Conservation (phyloP, 208 protist genomes). For the Leishmania major region DNA sequence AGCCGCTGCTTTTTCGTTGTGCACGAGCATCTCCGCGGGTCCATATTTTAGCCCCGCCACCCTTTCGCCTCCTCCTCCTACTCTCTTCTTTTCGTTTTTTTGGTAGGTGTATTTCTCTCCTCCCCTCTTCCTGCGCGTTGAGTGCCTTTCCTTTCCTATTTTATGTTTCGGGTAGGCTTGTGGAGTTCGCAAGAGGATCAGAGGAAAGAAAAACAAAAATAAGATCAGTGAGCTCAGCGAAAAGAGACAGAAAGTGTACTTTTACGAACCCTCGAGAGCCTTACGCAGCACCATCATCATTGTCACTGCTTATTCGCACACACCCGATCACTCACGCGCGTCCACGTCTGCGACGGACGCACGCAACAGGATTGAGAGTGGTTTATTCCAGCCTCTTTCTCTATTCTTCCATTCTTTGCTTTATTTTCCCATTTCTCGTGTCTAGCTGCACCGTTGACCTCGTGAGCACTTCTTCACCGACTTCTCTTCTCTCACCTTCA, state of each 20-base stretch:
- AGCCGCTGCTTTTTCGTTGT: not conserved
- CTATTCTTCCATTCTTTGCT: slow-evolving; percentile 4
- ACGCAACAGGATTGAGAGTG: not conserved
- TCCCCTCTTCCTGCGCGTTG: too few species aligned
- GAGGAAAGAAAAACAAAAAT: not conserved
- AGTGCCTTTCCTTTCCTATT: not conserved
- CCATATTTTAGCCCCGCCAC: not conserved
- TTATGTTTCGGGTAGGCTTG: not conserved
- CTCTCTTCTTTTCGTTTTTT: not conserved
- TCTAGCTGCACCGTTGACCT: not conserved
- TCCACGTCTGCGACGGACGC: not conserved
- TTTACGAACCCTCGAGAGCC: not conserved
- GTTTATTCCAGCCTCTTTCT: slow-evolving; percentile 6
- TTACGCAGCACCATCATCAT: not conserved
- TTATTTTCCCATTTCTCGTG: not conserved
- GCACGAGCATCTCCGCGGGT: not conserved
- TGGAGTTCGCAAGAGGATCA: not conserved
- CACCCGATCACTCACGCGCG: not conserved
- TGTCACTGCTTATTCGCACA: not conserved
- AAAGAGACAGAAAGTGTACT: not conserved
- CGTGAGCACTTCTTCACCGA: not conserved
- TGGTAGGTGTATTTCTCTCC: too few species aligned
- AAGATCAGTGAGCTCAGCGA: not conserved
- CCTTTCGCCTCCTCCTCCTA: not conserved
- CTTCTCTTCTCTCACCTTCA: not conserved